These are phyloP conservation scores for Crataegus laevigata DNA, from an alignment of 306 rosid species.

Conservation along the genomic window DNA sequence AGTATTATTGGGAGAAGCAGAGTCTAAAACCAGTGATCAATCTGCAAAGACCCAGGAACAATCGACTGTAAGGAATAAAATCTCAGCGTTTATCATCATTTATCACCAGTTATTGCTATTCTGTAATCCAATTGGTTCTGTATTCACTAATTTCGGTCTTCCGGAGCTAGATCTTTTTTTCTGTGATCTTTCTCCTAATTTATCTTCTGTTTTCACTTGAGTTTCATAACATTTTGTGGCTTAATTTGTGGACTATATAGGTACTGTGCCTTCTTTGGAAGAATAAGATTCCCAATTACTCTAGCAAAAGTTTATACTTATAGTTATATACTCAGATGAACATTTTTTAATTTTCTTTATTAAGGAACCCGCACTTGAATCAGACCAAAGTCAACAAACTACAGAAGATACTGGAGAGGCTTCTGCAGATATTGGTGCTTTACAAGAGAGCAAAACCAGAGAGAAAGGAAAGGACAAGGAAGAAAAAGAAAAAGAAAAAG, in stretches of 20 bases:
- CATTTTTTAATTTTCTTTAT: not conserved
- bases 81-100: not conserved
- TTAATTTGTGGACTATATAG: not conserved
- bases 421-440: slow-evolving; percentile 45
- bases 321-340: not conserved
- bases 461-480: slow-evolving; percentile 76
- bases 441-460: slow-evolving; percentile 51
- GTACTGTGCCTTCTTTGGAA: not conserved
- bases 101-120: not conserved
- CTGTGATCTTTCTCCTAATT: not conserved
- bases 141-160: not conserved
- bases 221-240: not conserved
- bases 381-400: slow-evolving; percentile 57
- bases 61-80: slow-evolving; percentile 57
- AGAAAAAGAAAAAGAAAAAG: slow-evolving; percentile 64
- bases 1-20: slow-evolving; percentile 90
- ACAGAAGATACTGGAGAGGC: slow-evolving; percentile 47
- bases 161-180: not conserved
- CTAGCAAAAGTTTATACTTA: not conserved
- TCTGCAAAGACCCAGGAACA: slow-evolving; percentile 68
- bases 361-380: slow-evolving; percentile 61
- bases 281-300: not conserved
- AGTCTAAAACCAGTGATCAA: slow-evolving; percentile 67
- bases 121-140: not conserved
- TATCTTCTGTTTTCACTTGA: not conserved